Evolutionary conservation across 1,284 basidiomycete species (phyloP), one percentile per base, ranked within the genome.

Genomic region (Coriolopsis trogii): DNA sequence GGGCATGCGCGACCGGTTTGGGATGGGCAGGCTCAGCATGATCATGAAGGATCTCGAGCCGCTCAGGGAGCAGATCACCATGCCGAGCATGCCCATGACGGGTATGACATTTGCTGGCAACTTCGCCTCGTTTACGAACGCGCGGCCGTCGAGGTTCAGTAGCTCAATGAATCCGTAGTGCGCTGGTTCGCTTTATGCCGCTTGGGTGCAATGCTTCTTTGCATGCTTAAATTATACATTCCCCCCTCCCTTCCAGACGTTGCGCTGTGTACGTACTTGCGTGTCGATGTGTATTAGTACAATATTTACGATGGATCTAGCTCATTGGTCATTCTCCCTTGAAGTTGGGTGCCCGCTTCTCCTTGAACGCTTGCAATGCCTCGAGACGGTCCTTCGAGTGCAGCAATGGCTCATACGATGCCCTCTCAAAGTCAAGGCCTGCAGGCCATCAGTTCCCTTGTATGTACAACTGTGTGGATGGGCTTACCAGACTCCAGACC

Each of bases 351-450:
- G 75, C 73, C 41, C 95, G 79, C 72, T 97, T 98, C 73, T 94
- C 91, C 58, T 82, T 87, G 73, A 98, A 98, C 3, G 95, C 95
- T 52, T 83, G 74, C 26, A 98, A 74, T 10, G 94, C 95, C 71
- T 98, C 95, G 6, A 82, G 64, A 12, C 95, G 81, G 67, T 98
- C 95, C 59, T 86, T 79, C 13, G 80, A 89, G 34, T 79, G 77
- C 13, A 98, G 72, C n/a, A 98, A 77, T 1, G 84, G 80, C 61
- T 96, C 89, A 62, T 98, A 98, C 21, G 90, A 86, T 9, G 86
- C 84, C 28, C 90, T 78, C 70, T 98, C 95, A 60, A 95, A 92
- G 68, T 95, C 91, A 6, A 97, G 78, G 8, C 93, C 93, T 80
- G 66, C 4, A 18, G 41, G 21, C n/a, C n/a, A 24, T 6, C 10